Evolutionary conservation across 2,329 filamentous ascomycete species (phyloP), one percentile per base, ranked within the genome.

Genomic region (Botrytis sinoallii): DNA sequence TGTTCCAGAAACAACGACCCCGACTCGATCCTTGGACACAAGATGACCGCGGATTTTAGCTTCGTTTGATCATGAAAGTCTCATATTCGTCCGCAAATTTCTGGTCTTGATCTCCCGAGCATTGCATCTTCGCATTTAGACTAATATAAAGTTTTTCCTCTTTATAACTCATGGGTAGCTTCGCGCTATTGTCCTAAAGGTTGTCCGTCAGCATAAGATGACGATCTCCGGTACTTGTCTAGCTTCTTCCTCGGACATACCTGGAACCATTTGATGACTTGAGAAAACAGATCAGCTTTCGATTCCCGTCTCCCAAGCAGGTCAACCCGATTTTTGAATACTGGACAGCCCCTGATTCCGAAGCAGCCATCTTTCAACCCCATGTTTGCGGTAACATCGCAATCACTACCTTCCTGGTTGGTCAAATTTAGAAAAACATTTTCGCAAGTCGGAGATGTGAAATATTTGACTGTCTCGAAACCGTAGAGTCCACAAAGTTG

Each of bases 171-270:
- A 67, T 38, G 7, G 12, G 64, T 18, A 52, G 22, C 22, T n/a
- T 67, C 16, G 44, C 32, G 32, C 44, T 4, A n/a, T 52, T 52
- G 16, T 52, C 44, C 64, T 52, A 48, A 8, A 52, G 10, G 0
- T 38, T 1, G 4, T 32, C 18, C 14, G 4, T 67, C 29, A 40
- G 44, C 5, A 67, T n/a, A 8, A 52, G 9, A 18, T n/a, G 12
- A 38, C 1, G 0, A 42, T 35, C 1, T 10, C 8, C 8, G 2
- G 4, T 14, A 18, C 40, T 5, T 6, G 6, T 7, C 12, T 8
- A 3, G 3, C 8, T 12, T 1, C 1, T n/a, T 9, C n/a, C 0
- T 16, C 1, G 12, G 12, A 32, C 18, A 25, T 67, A 52, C 44
- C 32, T 52, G 35, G 14, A 67, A 52, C 44, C 44, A 52, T 18